Evolutionary conservation across 2,329 filamentous ascomycete species (phyloP), one percentile per base, ranked within the genome.

Genomic region (Triangularia verruculosa): DNA sequence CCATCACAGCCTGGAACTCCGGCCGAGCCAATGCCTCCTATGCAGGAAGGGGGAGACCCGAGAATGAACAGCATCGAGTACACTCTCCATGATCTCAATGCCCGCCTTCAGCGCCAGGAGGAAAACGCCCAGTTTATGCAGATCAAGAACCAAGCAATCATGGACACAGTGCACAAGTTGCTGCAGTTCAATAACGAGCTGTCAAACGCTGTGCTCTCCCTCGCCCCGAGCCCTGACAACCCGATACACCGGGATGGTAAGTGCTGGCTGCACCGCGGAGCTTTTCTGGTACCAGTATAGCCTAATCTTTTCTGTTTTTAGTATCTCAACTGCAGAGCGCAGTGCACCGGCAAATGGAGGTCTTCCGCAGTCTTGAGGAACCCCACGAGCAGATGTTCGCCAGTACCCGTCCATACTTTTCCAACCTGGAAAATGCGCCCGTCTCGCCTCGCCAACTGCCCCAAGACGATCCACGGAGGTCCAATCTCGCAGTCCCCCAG

Each of bases 401-500:
- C 30, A 85, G 83, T 66, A 86, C 88, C 65, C 87, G 86, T 66
- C 83, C 85, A 56, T 91, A 88, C 75, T 88, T 91, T 69, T 79
- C 84, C 52, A 84, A 82, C 69, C 78, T 91, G 24, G 91, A 93
- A 67, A 88, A 91, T 65, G 85, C 89, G 1, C 93, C 93, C 11
- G 84, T 97, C 43, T 98, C 94, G 47, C 94, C 94, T 20, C 88
- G 93, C 67, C 93, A 97, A 77, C 79, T 93, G 68, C 87, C 93
- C 9, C 90, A 93, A 72, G 93, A 97, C 72, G 94, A 97, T 64
- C 86, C 87, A 61, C 88, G 93, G 65, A 85, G 91, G 57, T 83
- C 83, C 24, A 92, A 89, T 58, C 80, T 93, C 57, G 82, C 86
- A 61, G 83, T 88, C 57, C 82, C 85, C 59, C 81, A 84, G 66